Evolutionary conservation across 805 yeast species (phyloP), one percentile per base, ranked within the genome.

Genomic region (Starmerella geochares): DNA sequence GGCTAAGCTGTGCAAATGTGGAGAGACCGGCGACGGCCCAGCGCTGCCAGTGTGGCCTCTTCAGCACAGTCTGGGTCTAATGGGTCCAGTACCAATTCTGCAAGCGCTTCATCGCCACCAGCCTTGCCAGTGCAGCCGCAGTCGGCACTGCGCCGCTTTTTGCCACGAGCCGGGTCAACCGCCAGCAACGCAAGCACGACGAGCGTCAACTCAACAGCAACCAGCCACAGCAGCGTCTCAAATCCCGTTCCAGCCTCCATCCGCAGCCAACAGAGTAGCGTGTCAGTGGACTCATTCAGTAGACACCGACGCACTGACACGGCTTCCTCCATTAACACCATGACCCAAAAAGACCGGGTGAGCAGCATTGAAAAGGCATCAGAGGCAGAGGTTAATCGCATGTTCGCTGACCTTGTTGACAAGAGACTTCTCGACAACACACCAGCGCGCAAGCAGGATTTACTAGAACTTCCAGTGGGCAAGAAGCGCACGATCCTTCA

Each of bases 1-100:
- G 44, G 33, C 24, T 16, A 27, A 40, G 44, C 40, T 16, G 23
- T 24, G 32, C 32, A 23, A 31, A 51, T 51, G 54, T 36, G 49
- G 47, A 48, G 43, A 45, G 54, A 51, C 39, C 52, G 46, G 43
- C 51, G 54, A 28, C 49, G 49, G 24, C 49, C 54, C 23, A 51
- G 51, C 41, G 27, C 32, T 2, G 47, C 54, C 23, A 48, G 54
- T 39, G 35, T 43, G 19, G 33, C 25, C 16, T 43, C 51, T n/a
- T 40, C 44, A 27, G 16, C 44, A 25, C 32, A 40, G 10, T 40
- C 44, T 7, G 44, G 44, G 23, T 40, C 44, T 13, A 27, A 17
- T 16, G 44, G 33, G 10, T 10, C 33, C 10, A n/a, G 10, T 7
- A 3, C 23, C 13, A 25, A 27, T 19, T 4, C 33, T 9, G 19